Percentiles rank a stretch among this genome's conserved stretches.
Conservation (phyloP, 768 basidiomycete species). For the Chalciporus chontae region DNA sequence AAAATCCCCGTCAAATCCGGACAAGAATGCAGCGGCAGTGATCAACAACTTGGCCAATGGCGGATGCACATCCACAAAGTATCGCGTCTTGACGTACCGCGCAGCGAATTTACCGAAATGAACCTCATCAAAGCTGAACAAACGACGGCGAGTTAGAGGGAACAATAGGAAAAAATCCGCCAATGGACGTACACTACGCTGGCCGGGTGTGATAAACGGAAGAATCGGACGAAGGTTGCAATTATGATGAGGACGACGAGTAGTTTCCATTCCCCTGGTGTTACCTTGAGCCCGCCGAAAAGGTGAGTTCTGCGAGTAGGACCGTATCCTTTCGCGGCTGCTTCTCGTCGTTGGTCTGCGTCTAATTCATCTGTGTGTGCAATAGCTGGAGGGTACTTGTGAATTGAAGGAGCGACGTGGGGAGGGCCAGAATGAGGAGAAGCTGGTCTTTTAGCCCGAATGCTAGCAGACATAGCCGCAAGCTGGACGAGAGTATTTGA, state of each 20-base stretch:
- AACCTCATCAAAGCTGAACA: slow-evolving; percentile 88
- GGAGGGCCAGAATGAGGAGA: slow-evolving; percentile 57
- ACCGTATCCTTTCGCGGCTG: slow-evolving; percentile 61
- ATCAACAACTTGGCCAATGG: slow-evolving; percentile 95
- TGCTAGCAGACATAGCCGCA: slow-evolving; percentile 39
- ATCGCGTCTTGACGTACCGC: slow-evolving; percentile 89
- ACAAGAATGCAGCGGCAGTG: slow-evolving; percentile 83
- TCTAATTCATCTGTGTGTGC: slow-evolving; percentile 62
- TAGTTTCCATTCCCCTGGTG: slow-evolving; percentile 74
- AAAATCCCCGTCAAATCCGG: slow-evolving; percentile 88
- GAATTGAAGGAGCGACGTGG: slow-evolving; percentile 32
- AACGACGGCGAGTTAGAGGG: not conserved
- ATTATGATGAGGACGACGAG: slow-evolving; percentile 62
- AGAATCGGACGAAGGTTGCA: slow-evolving; percentile 80
- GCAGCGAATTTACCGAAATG: slow-evolving; percentile 97
- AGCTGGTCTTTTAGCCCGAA: slow-evolving; percentile 66
- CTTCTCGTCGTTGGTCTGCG: slow-evolving; percentile 67
- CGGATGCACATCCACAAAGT: slow-evolving; percentile 95
- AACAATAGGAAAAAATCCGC: not conserved
- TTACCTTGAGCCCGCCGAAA: slow-evolving; percentile 61
- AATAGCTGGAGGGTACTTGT: slow-evolving; percentile 56
- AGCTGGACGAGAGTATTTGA: slow-evolving; percentile 6
- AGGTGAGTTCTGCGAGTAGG: slow-evolving; percentile 47
- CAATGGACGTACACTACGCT: slow-evolving; percentile 80
- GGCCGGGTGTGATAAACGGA: slow-evolving; percentile 77